These are phyloP conservation scores for Annulohypoxylon moriforme DNA, from an alignment of 495 filamentous ascomycete species.

Conservation along the genomic window DNA sequence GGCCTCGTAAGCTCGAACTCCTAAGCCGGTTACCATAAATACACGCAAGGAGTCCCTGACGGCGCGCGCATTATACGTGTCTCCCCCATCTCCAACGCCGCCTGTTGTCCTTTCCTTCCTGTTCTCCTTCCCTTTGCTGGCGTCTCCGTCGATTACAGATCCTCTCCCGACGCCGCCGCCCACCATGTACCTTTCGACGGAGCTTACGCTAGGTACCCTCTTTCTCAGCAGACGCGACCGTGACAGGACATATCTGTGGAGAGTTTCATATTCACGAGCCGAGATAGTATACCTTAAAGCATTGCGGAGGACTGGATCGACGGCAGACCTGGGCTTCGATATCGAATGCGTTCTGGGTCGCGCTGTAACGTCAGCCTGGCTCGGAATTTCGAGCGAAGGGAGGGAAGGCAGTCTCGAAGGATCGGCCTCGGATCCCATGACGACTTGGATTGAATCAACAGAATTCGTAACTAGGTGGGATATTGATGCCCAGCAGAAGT, in stretches of 20 bases:
- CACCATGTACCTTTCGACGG: slow-evolving; percentile 62
- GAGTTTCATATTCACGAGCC: slow-evolving; percentile 82
- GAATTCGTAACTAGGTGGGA: background rate
- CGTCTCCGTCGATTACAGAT: slow-evolving; percentile 22
- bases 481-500: slow-evolving; percentile 27
- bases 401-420: slow-evolving; percentile 38
- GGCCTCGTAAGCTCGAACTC: slow-evolving; percentile 75
- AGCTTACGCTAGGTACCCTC: slow-evolving; percentile 66
- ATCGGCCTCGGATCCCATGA: slow-evolving; percentile 49
- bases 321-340: slow-evolving; percentile 52
- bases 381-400: slow-evolving; percentile 40
- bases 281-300: slow-evolving; percentile 85
- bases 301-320: slow-evolving; percentile 76
- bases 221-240: slow-evolving; percentile 70
- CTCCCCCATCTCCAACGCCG: slow-evolving; percentile 45
- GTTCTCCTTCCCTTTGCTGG: slow-evolving; percentile 42
- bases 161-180: slow-evolving; percentile 36
- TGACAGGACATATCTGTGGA: slow-evolving; percentile 81
- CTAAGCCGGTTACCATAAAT: slow-evolving; percentile 74
- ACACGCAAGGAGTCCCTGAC: slow-evolving; percentile 80
- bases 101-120: slow-evolving; percentile 36
- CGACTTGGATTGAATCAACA: background rate
- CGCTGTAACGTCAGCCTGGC: slow-evolving; percentile 19
- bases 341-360: slow-evolving; percentile 40
- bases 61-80: slow-evolving; percentile 84